A percentile compares a stretch with the other conserved stretches of the same genome.
These are phyloP conservation scores for Saturnispora galanensis DNA, from an alignment of 805 yeast genomes.

Conservation along the genomic window DNA sequence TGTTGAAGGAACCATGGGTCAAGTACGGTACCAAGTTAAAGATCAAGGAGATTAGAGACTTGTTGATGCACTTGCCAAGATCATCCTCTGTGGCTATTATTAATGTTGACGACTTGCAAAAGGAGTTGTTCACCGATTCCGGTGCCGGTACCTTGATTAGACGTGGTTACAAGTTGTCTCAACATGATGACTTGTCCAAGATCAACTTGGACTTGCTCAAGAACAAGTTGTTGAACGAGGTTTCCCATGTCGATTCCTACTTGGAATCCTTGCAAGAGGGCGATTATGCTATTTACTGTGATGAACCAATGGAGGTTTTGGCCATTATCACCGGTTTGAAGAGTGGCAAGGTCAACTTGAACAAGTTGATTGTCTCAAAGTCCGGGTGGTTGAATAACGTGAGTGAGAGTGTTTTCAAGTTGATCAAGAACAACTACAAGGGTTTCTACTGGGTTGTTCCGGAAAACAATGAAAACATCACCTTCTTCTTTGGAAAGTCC, in stretches of 20 bases:
- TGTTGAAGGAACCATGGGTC: conserved; percentile 94
- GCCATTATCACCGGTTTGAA: conserved; percentile 57
- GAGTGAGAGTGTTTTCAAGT: conserved; percentile 84
- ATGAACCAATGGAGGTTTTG: conserved; percentile 90
- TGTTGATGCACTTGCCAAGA: conserved; percentile 88
- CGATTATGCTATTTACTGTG: conserved; percentile 74
- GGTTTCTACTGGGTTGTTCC: conserved; percentile 79
- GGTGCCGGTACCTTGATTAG: conserved; percentile 99
- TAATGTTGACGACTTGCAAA: conserved; percentile 88
- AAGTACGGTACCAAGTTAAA: conserved; percentile 97
- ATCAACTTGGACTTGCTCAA: conserved; percentile 49
- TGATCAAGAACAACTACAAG: conserved; percentile 64
- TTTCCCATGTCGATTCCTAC: conserved; percentile 71
- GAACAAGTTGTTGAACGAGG: conserved; percentile 66
- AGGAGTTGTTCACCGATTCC: conserved; percentile 94
- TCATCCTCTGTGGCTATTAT: conserved; percentile 97
- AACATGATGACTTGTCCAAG: conserved; percentile 69
- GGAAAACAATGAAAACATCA: conserved; percentile 82
- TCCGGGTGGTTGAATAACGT: conserved; percentile 97
- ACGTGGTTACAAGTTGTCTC: conserved; percentile 85
- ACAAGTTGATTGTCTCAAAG: conserved; percentile 77
- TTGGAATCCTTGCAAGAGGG: conserved; percentile 47
- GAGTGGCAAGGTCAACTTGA: conserved; percentile 53
- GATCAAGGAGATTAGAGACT: conserved; percentile 91
- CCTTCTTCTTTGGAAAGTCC: conserved; percentile 87